Base-by-base conservation (phyloP, 768 basidiomycete species). In the Mycena olivaceomarginata region DNA sequence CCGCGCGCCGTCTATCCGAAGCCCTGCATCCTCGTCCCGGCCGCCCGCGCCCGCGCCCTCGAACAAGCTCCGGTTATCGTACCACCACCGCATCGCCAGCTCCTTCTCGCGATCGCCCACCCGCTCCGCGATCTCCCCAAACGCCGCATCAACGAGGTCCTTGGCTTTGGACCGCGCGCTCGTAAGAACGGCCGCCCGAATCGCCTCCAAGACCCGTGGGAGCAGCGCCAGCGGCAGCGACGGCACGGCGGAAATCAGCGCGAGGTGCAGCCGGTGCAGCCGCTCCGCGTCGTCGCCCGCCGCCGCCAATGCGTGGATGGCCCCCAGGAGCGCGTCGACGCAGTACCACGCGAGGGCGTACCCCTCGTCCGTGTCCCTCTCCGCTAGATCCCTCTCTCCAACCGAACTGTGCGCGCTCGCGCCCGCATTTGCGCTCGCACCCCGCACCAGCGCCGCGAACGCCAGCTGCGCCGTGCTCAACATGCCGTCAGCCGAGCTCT, bases 21-120 rank as follows among this genome's bases (percentile, higher is more conserved):
- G 37, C 15, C 11, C 51, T 1, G 1, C 20, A 67, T 63, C 48
- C 43, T 25, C 48, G 39, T 7, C 41, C 56, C 51, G 22, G 57
- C 40, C 67, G 22, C 9, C 53, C 46, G 31, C 31, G 25, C 67
- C 60, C 57, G 22, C 25, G 37, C 66, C 67, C 82, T 40, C 43
- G 66, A 73, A 80, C 45, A 67, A 75, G 60, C 39, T 62, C 64
- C 81, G 82, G 68, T 91, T 85, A 71, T 90, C 88, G 82, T 92
- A 89, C 95, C 95, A 96, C 95, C 95, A 96, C 60, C 84, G 86
- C 84, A 96, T 89, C 56, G 85, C 92, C 76, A 88, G 88, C 81
- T 91, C 92, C 85, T 93, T 95, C 86, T 94, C 94, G 57, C 87
- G 86, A 82, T 96, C 94, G 16, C 93, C 94, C 2, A 94, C 90